Evolutionary conservation across 2,329 filamentous ascomycete genomes (phyloP), one percentile per base, ranked within the genome.

Genomic region (Botrytis pseudocinerea): DNA sequence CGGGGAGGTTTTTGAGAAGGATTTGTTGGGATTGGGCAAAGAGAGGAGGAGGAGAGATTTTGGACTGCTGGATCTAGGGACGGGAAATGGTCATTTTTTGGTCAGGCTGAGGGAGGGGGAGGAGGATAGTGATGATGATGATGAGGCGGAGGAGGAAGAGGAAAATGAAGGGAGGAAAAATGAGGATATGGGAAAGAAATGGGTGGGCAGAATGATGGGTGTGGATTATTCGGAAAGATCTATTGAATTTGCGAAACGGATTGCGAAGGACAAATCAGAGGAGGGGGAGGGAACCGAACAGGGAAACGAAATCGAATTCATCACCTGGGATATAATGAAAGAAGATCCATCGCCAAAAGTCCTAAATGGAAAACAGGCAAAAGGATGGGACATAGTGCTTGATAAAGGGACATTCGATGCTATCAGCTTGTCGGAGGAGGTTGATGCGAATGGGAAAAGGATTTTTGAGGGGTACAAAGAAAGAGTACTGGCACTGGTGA

Each of bases 361-460:
- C 1, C 73, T 79, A 3, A 69, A 69, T 6, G 76, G 73, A 0
- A 25, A 66, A 22, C 75, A 78, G 44, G 48, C 46, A 3, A 38
- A 74, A 1, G 92, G 92, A 0, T 98, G 95, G 84, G 94, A 98
- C 82, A 89, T 98, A 0, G 91, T 98, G 0, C 87, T 98, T n/a
- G 96, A 99, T 83, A 99, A 99, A 84, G 96, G 96, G 62, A 99
- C 96, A 0, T 99, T 98, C 81, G 96, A 99, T 84, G 96, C 96
- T 18, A 92, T 99, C 48, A 94, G 91, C 68, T 85, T 98, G n/a
- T 89, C 87, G 70, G 85, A 86, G 73, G 89, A 90, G 76, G 82
- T 80, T 44, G 85, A 86, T 76, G 83, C 83, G 70, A 80, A 82
- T 22, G 90, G 87, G 0, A 84, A 88, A 54, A 87, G 92, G 71